Conservation (phyloP, 139 green algal genomes). For the Penium margaritaceum region DNA sequence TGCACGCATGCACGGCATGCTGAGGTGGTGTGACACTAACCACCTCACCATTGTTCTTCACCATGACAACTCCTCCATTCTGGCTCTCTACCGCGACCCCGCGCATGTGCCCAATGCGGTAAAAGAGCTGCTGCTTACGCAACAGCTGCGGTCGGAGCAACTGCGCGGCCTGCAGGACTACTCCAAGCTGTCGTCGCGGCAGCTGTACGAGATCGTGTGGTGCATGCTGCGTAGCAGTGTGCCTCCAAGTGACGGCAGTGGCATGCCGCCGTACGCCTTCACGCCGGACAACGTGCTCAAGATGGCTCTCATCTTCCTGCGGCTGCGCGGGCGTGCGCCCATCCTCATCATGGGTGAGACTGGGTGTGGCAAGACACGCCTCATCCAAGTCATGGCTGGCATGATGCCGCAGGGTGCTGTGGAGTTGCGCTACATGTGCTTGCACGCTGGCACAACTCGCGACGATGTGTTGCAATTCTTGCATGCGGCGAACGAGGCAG, state of each 20-base stretch:
- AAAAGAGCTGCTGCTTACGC: neutral
- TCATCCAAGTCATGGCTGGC: slow-evolving; percentile 33
- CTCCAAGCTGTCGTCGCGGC: neutral
- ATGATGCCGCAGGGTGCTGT: slow-evolving; percentile 4
- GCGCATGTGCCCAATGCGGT: slow-evolving; percentile 17
- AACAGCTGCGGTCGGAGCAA: slow-evolving; percentile 6
- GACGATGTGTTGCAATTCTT: slow-evolving; percentile 27
- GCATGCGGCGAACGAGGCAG: neutral
- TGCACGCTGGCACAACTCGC: slow-evolving; percentile 40
- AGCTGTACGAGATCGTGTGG: neutral
- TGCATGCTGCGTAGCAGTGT: neutral
- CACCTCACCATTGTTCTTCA: slow-evolving; percentile 44
- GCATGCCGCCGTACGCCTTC: slow-evolving; percentile 15
- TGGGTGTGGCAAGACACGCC: slow-evolving; percentile 41
- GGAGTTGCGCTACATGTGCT: slow-evolving; percentile 21
- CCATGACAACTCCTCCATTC: slow-evolving; percentile 12
- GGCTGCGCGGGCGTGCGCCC: slow-evolving; percentile 5
- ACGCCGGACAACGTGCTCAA: slow-evolving; percentile 39
- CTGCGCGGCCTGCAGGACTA: neutral
- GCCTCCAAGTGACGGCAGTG: neutral
- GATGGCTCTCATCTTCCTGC: slow-evolving; percentile 29
- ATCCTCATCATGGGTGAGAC: slow-evolving; percentile 37
- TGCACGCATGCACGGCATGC: slow-evolving; percentile 7
- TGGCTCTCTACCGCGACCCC: slow-evolving; percentile 32
- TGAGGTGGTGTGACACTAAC: slow-evolving; percentile 38